Evolutionary conservation across 2,329 filamentous ascomycete genomes (phyloP), one percentile per base, ranked within the genome.

Genomic region (Microdochium paspali): DNA sequence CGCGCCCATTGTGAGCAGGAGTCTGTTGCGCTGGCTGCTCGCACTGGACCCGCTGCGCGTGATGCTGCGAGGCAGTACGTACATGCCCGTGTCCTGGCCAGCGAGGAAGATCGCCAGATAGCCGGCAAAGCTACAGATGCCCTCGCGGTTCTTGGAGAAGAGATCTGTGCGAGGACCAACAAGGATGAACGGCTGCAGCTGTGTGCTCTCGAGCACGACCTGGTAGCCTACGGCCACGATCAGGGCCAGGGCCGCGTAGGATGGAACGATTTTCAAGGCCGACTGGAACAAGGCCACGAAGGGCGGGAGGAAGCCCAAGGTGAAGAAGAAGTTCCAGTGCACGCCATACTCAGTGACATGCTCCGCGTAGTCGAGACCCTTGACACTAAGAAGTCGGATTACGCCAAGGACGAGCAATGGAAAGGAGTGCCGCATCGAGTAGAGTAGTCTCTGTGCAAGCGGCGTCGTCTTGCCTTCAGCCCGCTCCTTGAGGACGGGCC

Each of bases 251-350:
- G 79, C 71, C 15, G 89, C 84, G 59, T 89, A 91, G 1, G 87
- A 91, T 3, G 87, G 86, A 3, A 95, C 67, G 47, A 85, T 60
- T 15, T 75, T 72, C 49, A 91, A 78, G 0, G 83, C 69, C 1
- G 85, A 78, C 61, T 94, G 87, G 51, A 91, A 87, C 0, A 93
- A 64, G 24, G 91, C 90, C 46, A 95, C 82, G 58, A 95, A 95
- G 1, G 90, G 90, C 1, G 91, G 89, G 23, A 98, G 70, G 44
- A 96, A 78, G 5, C 83, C 90, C 10, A 98, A 74, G 0, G 93
- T 98, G 68, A 97, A 97, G 75, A 98, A 98, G 66, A 98, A 98
- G 66, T 98, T 98, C 93, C 93, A 98, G 66, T 98, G 93, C 10
- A 98, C 88, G 40, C 93, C 93, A 61, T 98, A 98, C 63, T 98